These are phyloP conservation scores for Tricholoma bakamatsutake DNA, from an alignment of 768 basidiomycete species.

Conservation along the genomic window DNA sequence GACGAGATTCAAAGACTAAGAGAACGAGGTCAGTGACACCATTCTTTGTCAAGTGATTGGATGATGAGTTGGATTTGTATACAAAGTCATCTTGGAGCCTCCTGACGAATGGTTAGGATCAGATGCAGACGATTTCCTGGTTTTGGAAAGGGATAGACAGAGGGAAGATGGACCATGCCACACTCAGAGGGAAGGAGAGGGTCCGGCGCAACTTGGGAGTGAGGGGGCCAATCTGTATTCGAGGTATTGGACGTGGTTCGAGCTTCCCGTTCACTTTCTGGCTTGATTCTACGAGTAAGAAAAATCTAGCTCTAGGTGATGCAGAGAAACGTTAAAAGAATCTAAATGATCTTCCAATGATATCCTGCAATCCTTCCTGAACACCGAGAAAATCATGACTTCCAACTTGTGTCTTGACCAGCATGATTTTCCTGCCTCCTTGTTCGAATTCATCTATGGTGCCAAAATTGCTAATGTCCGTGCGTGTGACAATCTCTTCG, in stretches of 20 bases:
- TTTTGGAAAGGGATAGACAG: constrained; percentile 11
- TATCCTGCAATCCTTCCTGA: constrained; percentile 71
- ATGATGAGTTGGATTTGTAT: neutral
- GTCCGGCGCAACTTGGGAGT: too few species aligned
- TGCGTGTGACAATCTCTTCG: constrained; percentile 38
- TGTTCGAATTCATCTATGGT: constrained; percentile 46
- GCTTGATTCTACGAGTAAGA: constrained; percentile 29
- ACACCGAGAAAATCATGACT: constrained; percentile 57
- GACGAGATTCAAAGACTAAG: neutral
- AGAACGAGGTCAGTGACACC: constrained; percentile 1
- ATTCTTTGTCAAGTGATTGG: constrained; percentile 7
- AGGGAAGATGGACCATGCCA: constrained; percentile 37
- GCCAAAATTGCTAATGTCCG: constrained; percentile 51
- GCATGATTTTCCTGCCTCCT: constrained; percentile 42
- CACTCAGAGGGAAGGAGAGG: constrained; percentile 30
- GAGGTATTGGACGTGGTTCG: neutral
- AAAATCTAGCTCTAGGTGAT: constrained; percentile 12
- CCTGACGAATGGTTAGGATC: neutral
- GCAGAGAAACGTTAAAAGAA: constrained; percentile 2
- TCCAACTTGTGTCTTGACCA: constrained; percentile 58
- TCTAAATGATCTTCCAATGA: constrained; percentile 37
- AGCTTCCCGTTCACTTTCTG: constrained; percentile 1
- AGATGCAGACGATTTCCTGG: neutral
- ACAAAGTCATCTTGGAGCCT: neutral
- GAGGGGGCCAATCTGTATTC: too few species aligned